These are phyloP conservation scores for Coniochaeta prunicola DNA, from an alignment of 2,329 filamentous ascomycete species.

Conservation along the genomic window DNA sequence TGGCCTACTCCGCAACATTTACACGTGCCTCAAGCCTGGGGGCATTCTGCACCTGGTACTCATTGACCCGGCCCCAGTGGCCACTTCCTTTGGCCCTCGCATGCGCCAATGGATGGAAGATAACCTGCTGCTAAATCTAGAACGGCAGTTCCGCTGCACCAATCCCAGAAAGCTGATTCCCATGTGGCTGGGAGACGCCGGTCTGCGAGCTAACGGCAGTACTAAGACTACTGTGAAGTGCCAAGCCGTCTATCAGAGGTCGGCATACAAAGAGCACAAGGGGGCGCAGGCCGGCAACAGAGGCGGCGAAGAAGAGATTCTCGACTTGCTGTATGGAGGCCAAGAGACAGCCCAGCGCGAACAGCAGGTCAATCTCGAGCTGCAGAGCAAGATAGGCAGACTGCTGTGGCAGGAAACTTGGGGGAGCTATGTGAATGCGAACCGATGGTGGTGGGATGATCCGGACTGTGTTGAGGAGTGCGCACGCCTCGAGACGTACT, in stretches of 20 bases:
- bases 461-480: slow-evolving; percentile 48
- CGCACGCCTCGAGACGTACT: slow-evolving; percentile 42
- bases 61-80: slow-evolving; percentile 54
- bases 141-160: slow-evolving; percentile 49
- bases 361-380: slow-evolving; percentile 32
- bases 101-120: slow-evolving; percentile 56
- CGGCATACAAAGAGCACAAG: not conserved
- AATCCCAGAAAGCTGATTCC: slow-evolving; percentile 53
- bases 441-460: slow-evolving; percentile 58
- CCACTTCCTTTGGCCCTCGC: slow-evolving; percentile 46
- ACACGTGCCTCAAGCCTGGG: slow-evolving; percentile 45
- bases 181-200: slow-evolving; percentile 49
- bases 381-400: slow-evolving; percentile 45
- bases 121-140: slow-evolving; percentile 51
- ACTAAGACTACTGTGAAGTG: slow-evolving; percentile 15
- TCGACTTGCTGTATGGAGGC: not conserved
- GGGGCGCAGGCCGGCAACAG: slow-evolving; percentile 3
- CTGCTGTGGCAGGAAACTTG: slow-evolving; percentile 56
- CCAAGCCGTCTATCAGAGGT: not conserved
- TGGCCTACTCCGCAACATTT: slow-evolving; percentile 46
- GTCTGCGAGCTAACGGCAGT: slow-evolving; percentile 28
- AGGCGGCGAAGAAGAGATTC: slow-evolving; percentile 10
- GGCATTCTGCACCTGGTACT: slow-evolving; percentile 53
- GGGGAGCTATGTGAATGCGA: slow-evolving; percentile 42
- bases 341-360: slow-evolving; percentile 10